Evolutionary conservation across 352 stramenopile genomes (phyloP), one percentile per base, ranked within the genome.

Genomic region (Phytophthora europaea): DNA sequence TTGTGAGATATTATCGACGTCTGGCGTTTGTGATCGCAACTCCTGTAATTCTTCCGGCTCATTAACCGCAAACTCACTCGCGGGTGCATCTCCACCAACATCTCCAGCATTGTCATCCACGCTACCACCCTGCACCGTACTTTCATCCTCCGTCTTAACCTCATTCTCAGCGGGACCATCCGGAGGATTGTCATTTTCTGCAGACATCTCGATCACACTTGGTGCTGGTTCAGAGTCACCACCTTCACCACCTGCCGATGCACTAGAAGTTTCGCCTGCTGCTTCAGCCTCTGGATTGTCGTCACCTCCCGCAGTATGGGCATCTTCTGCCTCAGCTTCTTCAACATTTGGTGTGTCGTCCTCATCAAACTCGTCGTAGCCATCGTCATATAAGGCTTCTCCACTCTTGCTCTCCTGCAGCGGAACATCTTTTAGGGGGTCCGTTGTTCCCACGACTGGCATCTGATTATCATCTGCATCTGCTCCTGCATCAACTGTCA

Each of bases 331-430:
- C 28, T 62, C 54, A 3, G 26, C 16, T 13, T 71, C 61, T 55
- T 67, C 67, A 28, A 18, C 54, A 13, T 56, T 57, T 34, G 55
- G 20, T 50, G 45, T 23, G 2, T 67, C 66, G 28, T 78, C 73
- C 3, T 79, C 70, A 45, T 80, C 79, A 61, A 81, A 82, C 12
- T 79, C 73, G 43, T 70, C 62, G 18, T 74, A 75, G 10, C 60
- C 70, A 50, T 86, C 80, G 16, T 84, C 72, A 20, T 83, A 83
- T 4, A 84, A 56, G 5, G 80, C 73, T 65, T 83, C 81, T 3
- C 70, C 76, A 38, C 70, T 83, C 61, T 78, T 87, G 33, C 64
- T 80, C 5, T 34, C 57, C 22, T 63, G 70, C 40, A 83, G 53
- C 13, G 57, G 47, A 51, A 56, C 47, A 22, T 66, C 70, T 1